Base-by-base conservation (phyloP, 345 rosid species). In the Aegle marmelos region DNA sequence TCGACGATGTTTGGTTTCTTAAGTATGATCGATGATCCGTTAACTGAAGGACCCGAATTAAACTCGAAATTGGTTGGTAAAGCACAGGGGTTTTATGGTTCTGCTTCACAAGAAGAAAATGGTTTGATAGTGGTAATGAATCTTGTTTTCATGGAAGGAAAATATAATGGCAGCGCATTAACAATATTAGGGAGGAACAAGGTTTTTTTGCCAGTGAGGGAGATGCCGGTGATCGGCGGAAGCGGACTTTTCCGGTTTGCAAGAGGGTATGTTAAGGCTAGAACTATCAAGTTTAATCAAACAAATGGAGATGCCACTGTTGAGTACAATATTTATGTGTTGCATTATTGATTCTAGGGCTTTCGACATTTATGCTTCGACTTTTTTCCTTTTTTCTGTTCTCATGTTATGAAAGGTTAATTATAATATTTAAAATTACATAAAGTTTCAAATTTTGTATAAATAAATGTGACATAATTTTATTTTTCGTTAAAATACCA, bases 221-320 rank as follows among this genome's bases (percentile, higher is more conserved):
- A 92, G 82, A 87, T 94, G 94, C 94, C 97, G 21, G 88, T 94
- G 75, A 72, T 92, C 41, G 90, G 93, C 41, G 97, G 97, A 48
- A 88, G 92, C 79, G 97, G 98, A 22, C 84, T 92, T 53, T 88
- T 93, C 89, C 86, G 95, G 69, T 89, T 92, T 76, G 95, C 91
- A 1, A 80, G 93, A 70, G 98, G 98, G 0, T 93, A 90, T 84
- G 97, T 84, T 33, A 82, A 88, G 71, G 89, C 89, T 1, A 80
- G 67, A 31, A 93, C 94, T 16, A 78, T 84, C 67, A 70, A 67
- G 58, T 4, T 90, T n/a, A 73, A 91, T 82, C 22, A 41, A 11
- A 41, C 9, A 78, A 65, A 34, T 8, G 80, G 84, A 7, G 83
- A 90, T 79, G 91, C 93, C 65, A 76, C 68, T 6, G 87, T 90